These are phyloP conservation scores for Syzygium oleosum DNA, from an alignment of 345 rosid genomes.

Conservation along the genomic window DNA sequence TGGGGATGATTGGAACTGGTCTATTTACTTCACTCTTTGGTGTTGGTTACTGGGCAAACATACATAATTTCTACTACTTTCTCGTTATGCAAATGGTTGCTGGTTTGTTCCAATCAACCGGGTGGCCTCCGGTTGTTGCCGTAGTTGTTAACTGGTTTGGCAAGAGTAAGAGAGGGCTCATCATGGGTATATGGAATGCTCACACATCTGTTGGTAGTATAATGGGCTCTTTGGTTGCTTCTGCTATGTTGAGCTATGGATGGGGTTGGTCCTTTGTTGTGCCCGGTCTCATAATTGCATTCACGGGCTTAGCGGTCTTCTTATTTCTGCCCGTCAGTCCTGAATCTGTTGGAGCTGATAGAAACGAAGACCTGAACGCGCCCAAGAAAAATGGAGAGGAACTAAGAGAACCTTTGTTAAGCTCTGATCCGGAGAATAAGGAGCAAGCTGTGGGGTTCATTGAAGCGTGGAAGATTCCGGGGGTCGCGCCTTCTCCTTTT, in stretches of 20 bases:
- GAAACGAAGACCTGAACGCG: conserved; percentile 35
- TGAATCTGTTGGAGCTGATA: conserved; percentile 54
- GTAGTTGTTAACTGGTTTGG: conserved; percentile 94
- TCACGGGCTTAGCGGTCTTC: conserved; percentile 52
- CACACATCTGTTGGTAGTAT: conserved; percentile 90
- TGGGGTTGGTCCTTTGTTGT: conserved; percentile 98
- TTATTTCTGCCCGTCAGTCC: conserved; percentile 69
- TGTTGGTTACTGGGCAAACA: conserved; percentile 65
- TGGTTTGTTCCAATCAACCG: conserved; percentile 88
- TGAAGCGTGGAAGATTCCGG: conserved; percentile 94
- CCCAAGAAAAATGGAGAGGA: conserved; percentile 28
- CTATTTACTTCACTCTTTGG: conserved; percentile 77
- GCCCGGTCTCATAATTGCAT: conserved; percentile 62
- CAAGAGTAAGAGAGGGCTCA: conserved; percentile 79
- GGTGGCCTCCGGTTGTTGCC: conserved; percentile 96
- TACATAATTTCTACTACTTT: conserved; percentile 70
- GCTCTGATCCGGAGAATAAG: conserved; percentile 17
- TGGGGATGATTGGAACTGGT: conserved; percentile 79
- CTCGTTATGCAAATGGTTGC: conserved; percentile 63
- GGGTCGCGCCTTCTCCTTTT: conserved; percentile 82
- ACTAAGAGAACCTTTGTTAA: conserved; percentile 33
- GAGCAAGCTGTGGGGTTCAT: conserved; percentile 71
- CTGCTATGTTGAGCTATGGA: conserved; percentile 63
- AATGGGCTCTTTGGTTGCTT: conserved; percentile 66
- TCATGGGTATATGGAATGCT: conserved; percentile 99